These are phyloP conservation scores for Fragilariopsis cylindrus DNA, from an alignment of 108 stramenopile genomes.

Conservation along the genomic window DNA sequence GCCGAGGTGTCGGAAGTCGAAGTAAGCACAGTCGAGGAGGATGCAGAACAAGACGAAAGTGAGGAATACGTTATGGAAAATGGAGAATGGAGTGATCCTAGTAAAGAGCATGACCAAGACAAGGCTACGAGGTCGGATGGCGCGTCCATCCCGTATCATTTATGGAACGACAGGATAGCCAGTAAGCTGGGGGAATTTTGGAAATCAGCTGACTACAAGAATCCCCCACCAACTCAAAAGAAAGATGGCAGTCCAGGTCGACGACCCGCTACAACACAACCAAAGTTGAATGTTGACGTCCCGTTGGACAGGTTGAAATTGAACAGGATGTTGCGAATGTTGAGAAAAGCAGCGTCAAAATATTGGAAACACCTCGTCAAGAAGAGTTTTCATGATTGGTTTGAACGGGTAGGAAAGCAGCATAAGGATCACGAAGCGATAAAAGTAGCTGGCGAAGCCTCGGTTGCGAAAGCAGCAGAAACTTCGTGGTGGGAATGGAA, in stretches of 20 bases:
- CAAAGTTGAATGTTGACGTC: too few species aligned
- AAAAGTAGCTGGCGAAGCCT: slow-evolving; percentile 19
- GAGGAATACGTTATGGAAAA: too few species aligned
- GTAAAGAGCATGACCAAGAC: too few species aligned
- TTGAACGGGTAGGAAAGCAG: background rate
- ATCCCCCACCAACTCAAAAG: too few species aligned
- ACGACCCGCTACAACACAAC: too few species aligned
- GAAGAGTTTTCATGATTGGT: background rate
- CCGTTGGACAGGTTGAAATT: background rate
- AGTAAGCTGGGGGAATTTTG: too few species aligned
- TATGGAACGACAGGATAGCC: slow-evolving; percentile 22
- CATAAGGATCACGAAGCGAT: background rate
- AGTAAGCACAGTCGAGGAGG: background rate
- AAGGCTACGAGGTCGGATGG: slow-evolving; percentile 38
- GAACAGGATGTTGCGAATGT: background rate
- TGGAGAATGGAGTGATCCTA: too few species aligned
- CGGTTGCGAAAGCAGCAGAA: background rate
- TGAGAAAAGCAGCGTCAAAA: background rate
- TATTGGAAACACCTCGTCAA: background rate
- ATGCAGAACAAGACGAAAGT: too few species aligned
- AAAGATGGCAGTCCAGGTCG: too few species aligned
- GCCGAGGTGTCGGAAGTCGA: background rate
- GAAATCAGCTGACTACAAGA: too few species aligned
- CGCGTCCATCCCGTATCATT: slow-evolving; percentile 25
- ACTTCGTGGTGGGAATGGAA: too few species aligned